phyloP scores from a whole-genome alignment of 768 basidiomycete genomes.

The Russula dissimulans region DNA sequence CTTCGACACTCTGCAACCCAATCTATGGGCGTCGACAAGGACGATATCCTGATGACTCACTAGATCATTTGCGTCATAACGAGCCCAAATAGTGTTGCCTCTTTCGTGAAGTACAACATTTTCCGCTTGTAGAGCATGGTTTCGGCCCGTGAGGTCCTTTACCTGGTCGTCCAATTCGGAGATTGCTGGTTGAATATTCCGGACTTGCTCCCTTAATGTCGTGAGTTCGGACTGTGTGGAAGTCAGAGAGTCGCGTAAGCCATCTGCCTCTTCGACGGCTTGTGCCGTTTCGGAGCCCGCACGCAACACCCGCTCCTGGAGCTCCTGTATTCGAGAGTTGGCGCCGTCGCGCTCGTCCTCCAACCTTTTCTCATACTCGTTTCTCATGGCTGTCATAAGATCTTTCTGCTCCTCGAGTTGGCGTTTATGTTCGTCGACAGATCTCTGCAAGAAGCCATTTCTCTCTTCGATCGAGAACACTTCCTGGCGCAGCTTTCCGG shows the following conservation, averaged over 20 bases:
- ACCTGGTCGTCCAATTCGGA: conserved; percentile 21
- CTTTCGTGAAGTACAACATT: conserved; percentile 20
- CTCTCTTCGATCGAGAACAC: conserved; percentile 35
- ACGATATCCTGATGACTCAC: conserved; percentile 14
- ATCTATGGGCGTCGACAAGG: not conserved
- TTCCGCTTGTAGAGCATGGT: conserved; percentile 21
- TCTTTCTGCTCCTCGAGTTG: conserved; percentile 16
- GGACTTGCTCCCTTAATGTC: conserved; percentile 17
- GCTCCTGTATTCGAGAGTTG: conserved; percentile 13
- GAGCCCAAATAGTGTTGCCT: conserved; percentile 23
- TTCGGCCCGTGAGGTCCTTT: conserved; percentile 20
- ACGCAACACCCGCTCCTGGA: conserved; percentile 13
- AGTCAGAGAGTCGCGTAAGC: conserved; percentile 12
- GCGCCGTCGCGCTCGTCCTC: conserved; percentile 12
- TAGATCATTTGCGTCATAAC: conserved; percentile 27
- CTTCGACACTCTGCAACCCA: conserved; percentile 24
- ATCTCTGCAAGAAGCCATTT: conserved; percentile 26
- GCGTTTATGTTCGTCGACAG: conserved; percentile 16
- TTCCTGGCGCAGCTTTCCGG: conserved; percentile 30
- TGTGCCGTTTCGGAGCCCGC: conserved; percentile 15
- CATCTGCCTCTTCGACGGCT: conserved; percentile 13
- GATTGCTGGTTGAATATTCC: conserved; percentile 18
- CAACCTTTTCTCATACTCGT: conserved; percentile 11
- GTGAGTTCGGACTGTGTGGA: conserved; percentile 15
- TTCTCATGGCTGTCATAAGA: not conserved